Conservation (phyloP, 495 filamentous ascomycete species). For the Xylaria nigripes region DNA sequence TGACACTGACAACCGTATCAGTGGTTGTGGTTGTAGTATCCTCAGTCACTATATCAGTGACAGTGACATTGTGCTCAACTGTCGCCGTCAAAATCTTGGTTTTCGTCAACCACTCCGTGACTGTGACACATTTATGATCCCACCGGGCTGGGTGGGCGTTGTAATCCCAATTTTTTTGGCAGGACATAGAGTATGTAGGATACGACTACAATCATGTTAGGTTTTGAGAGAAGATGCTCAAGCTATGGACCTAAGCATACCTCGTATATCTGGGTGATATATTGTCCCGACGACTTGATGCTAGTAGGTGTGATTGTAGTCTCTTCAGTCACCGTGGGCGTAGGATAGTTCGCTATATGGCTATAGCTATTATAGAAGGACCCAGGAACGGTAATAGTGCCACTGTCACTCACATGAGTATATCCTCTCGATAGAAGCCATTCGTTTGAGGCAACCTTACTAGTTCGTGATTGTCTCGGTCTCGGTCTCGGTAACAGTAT, state of each 20-base stretch:
- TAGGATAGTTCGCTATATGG: conserved; percentile 10
- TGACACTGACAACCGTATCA: not conserved
- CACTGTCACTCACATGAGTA: conserved; percentile 13
- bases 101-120: conserved; percentile 8
- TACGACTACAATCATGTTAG: not conserved
- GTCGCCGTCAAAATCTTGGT: conserved; percentile 21
- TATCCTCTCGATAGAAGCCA: not conserved
- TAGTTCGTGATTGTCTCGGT: conserved; percentile 16
- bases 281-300: not conserved
- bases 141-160: not conserved
- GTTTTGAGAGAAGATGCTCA: not conserved
- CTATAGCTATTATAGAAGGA: conserved; percentile 9
- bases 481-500: conserved; percentile 18
- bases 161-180: not conserved
- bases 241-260: not conserved
- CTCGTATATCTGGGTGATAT: not conserved
- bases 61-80: conserved; percentile 11
- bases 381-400: conserved; percentile 11
- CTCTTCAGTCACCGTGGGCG: conserved; percentile 5
- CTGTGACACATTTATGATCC: conserved; percentile 10
- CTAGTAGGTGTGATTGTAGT: conserved; percentile 16
- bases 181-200: not conserved
- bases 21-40: conserved; percentile 15
- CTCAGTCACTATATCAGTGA: conserved; percentile 21
- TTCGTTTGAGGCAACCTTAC: conserved; percentile 12